These are phyloP conservation scores for Pythium aristosporum DNA, from an alignment of 352 stramenopile species.

Conservation along the genomic window DNA sequence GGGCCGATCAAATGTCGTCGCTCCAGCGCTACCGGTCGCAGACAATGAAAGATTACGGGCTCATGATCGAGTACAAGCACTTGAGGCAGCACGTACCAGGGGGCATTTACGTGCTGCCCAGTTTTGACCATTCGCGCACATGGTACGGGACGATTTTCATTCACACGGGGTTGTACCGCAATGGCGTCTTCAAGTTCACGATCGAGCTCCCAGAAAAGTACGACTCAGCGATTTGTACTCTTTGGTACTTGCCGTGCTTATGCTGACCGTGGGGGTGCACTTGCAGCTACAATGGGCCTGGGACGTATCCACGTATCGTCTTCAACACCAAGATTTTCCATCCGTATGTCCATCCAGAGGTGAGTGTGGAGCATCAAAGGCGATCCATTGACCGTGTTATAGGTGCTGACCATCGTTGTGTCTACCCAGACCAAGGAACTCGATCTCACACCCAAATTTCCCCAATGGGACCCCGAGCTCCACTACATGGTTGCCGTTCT, in stretches of 20 bases:
- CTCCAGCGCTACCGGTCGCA: conserved; percentile 83
- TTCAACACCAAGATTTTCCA: conserved; percentile 95
- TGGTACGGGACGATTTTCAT: conserved; percentile 97
- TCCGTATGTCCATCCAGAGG: conserved; percentile 88
- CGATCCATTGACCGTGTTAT: no score
- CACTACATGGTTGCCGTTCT: conserved; percentile 96
- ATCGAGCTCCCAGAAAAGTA: conserved; percentile 80
- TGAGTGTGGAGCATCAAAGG: conserved; percentile 6
- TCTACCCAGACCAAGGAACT: conserved; percentile 77
- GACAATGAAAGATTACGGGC: conserved; percentile 93
- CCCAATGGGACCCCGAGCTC: conserved; percentile 91
- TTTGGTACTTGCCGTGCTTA: neutral
- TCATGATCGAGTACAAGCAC: conserved; percentile 98
- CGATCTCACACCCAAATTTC: conserved; percentile 91
- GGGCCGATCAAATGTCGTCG: conserved; percentile 70
- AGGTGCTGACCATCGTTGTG: neutral
- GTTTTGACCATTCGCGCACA: conserved; percentile 88
- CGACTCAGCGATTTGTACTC: neutral
- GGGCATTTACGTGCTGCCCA: conserved; percentile 95
- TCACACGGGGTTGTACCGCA: conserved; percentile 92
- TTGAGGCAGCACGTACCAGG: conserved; percentile 92
- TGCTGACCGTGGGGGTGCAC: neutral
- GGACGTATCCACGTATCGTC: conserved; percentile 90
- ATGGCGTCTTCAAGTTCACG: conserved; percentile 97
- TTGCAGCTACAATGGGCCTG: conserved; percentile 91